Base-by-base conservation (phyloP, 495 filamentous ascomycete genomes). In the Lepidopterella palustris region DNA sequence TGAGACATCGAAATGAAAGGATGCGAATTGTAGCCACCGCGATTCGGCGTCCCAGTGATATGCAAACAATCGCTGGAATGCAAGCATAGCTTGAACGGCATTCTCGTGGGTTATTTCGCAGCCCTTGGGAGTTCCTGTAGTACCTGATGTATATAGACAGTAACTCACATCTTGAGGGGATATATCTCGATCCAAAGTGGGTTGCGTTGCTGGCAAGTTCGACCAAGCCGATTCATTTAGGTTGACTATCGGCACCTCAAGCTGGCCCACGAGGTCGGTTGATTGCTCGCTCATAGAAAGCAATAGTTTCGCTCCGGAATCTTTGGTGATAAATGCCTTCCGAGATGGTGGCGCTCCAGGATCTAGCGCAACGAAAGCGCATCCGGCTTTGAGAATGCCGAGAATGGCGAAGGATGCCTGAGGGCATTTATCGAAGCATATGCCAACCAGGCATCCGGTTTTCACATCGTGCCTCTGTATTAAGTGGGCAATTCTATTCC, bases 1-100 rank as follows among this genome's bases (percentile, higher is more conserved):
- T 26, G 87, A 89, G 21, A 93, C 89, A 64, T 95, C 89, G 59
- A 95, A 95, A 68, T 92, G 89, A 55, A 91, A 87, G 0, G 88
- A 89, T 5, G 90, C 90, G 66, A 95, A 95, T 69, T 95, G 89
- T 13, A 95, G 75, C 83, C 87, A 93, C 48, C 84, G 79, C 0
- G 89, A 92, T 13, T 81, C 68, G 3, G 71, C 60, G 59, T 84
- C 77, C 89, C 89, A 91, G 59, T 83, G 84, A 1, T 76, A 81
- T 6, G 68, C 55, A 64, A 92, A 90, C 4, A 92, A 75, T n/a
- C 79, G 66, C 60, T 82, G 78, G 70, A 92, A 90, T 3, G 87
- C 81, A 4, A 85, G 76, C 79, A 92, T 87, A 24, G 86, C 86
- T 63, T 92, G 88, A 9, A 90, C 83, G 0, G 80, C 77, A 67